These are phyloP conservation scores for Staphylotrichum tortipilum DNA, from an alignment of 495 filamentous ascomycete genomes.

Conservation along the genomic window DNA sequence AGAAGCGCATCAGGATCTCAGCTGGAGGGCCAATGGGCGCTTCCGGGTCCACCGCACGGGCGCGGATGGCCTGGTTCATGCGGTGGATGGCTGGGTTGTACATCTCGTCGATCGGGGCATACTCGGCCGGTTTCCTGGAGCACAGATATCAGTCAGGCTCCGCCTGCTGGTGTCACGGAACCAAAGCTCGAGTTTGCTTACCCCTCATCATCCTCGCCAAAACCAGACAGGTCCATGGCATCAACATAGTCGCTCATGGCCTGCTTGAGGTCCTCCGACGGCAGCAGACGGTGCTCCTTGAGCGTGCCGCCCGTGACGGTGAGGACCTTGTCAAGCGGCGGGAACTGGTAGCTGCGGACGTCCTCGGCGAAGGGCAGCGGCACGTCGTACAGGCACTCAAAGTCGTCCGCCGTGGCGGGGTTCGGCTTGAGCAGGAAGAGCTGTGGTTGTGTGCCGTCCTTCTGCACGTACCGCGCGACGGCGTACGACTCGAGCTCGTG, in stretches of 20 bases:
- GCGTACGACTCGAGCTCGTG: constrained; percentile 81
- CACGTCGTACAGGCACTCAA: constrained; percentile 82
- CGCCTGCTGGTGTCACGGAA: neutral
- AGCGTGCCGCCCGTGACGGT: constrained; percentile 83
- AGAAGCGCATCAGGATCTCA: constrained; percentile 63
- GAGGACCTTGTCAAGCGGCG: constrained; percentile 77
- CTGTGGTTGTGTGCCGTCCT: constrained; percentile 66
- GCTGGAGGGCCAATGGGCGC: constrained; percentile 58
- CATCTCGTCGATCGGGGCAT: constrained; percentile 69
- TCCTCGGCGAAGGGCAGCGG: constrained; percentile 95
- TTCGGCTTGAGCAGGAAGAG: constrained; percentile 78
- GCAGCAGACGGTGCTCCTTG: constrained; percentile 79
- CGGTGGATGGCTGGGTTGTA: constrained; percentile 92
- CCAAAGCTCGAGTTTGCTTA: constrained; percentile 28
- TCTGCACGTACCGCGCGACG: constrained; percentile 74
- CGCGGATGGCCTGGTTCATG: constrained; percentile 73
- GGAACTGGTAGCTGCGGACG: constrained; percentile 78
- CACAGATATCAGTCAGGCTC: constrained; percentile 24
- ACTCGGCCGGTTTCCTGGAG: constrained; percentile 59
- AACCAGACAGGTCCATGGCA: constrained; percentile 75
- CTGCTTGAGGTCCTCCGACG: constrained; percentile 58
- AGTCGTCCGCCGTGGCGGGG: constrained; percentile 67
- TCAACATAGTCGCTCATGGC: constrained; percentile 91
- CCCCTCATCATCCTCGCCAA: constrained; percentile 58
- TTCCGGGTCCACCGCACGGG: constrained; percentile 67